Percentiles rank a stretch among this genome's conserved stretches.
phyloP scores from a whole-genome alignment of 257 asterid species.

The Primulina huaijiensis region DNA sequence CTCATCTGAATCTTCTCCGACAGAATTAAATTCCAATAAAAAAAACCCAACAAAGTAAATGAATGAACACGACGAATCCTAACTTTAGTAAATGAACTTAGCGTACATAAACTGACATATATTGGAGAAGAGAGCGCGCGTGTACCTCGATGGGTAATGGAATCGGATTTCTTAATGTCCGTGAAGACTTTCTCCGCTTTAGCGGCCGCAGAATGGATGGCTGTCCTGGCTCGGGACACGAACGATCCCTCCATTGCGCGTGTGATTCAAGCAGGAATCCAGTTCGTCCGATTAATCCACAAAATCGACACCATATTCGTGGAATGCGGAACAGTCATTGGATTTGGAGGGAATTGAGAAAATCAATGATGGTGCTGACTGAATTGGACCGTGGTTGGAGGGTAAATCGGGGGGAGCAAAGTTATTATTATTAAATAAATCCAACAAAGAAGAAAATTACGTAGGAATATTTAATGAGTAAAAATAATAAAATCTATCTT shows the following conservation, averaged over 20 bases:
- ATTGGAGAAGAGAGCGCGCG: background rate
- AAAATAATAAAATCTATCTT: no score
- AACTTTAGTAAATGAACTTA: constrained; percentile 38
- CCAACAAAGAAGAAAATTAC: no score
- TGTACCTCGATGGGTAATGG: constrained; percentile 49
- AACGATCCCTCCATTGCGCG: constrained; percentile 77
- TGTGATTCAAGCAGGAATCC: constrained; percentile 14
- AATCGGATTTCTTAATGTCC: constrained; percentile 81
- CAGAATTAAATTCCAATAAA: constrained; percentile 15
- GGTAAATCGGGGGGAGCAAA: no score
- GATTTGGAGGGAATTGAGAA: background rate
- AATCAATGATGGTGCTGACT: background rate
- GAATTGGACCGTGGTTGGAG: background rate
- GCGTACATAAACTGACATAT: constrained; percentile 20
- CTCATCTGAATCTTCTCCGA: constrained; percentile 51
- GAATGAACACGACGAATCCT: constrained; percentile 27
- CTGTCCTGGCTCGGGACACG: constrained; percentile 86
- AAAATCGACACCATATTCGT: background rate
- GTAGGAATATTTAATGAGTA: no score
- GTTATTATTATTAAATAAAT: no score
- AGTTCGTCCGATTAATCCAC: no score
- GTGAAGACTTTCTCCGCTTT: constrained; percentile 98
- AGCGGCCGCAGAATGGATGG: constrained; percentile 97
- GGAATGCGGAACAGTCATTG: background rate
- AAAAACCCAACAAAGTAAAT: background rate